These are phyloP conservation scores for Leptographium galeiforme DNA, from an alignment of 2,329 filamentous ascomycete species.

Conservation along the genomic window DNA sequence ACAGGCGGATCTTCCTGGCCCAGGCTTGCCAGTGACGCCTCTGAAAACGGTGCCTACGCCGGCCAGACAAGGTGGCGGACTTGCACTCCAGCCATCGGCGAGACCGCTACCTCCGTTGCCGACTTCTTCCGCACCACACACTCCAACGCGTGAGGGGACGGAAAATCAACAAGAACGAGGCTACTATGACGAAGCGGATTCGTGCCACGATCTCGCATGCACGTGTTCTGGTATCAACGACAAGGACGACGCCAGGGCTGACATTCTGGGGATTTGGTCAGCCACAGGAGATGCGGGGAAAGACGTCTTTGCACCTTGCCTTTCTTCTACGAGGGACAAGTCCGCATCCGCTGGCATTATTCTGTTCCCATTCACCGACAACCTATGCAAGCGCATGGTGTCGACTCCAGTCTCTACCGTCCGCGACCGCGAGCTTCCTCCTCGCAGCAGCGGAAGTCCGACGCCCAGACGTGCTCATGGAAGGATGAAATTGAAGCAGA, in stretches of 20 bases:
- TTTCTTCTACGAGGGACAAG: neutral
- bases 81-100: neutral
- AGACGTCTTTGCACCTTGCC: neutral
- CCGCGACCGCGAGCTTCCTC: neutral
- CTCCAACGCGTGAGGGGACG: neutral
- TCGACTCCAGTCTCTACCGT: neutral
- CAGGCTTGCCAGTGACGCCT: neutral
- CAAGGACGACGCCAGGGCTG: neutral
- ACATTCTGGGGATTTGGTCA: no score
- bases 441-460: neutral
- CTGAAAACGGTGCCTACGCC: neutral
- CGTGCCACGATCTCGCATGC: no score
- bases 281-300: neutral
- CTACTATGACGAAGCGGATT: no score
- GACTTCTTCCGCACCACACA: neutral
- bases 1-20: slow-evolving; percentile 5
- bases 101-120: neutral
- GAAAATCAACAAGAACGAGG: neutral
- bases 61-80: neutral
- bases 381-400: slow-evolving; percentile 7
- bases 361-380: slow-evolving; percentile 8
- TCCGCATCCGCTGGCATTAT: neutral
- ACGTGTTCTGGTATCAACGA: neutral
- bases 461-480: neutral
- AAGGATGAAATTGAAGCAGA: neutral